These are phyloP conservation scores for Annulohypoxylon maeteangense DNA, from an alignment of 495 filamentous ascomycete genomes.

Conservation along the genomic window DNA sequence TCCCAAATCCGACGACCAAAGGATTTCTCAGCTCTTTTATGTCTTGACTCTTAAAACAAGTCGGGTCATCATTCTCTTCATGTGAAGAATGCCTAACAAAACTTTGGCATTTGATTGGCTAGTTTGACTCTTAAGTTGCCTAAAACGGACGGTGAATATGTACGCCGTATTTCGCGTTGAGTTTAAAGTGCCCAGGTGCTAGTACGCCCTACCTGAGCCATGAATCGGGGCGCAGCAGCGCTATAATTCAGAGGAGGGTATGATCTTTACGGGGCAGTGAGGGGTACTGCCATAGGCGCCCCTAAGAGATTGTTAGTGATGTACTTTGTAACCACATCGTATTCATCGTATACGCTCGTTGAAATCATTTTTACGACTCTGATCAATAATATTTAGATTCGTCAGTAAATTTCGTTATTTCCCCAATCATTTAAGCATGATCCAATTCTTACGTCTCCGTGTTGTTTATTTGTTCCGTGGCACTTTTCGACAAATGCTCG, in stretches of 20 bases:
- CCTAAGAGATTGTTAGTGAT: not conserved
- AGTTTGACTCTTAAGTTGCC: not conserved
- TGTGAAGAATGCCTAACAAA: not conserved
- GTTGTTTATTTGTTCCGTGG: no score
- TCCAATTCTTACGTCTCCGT: no score
- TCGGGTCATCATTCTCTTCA: not conserved
- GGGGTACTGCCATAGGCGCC: no score
- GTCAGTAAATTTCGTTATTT: no score
- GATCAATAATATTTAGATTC: no score
- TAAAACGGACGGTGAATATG: constrained; percentile 19
- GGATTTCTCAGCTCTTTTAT: not conserved
- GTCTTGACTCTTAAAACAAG: not conserved
- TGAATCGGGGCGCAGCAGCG: not conserved
- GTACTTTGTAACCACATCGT: not conserved
- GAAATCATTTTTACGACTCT: no score
- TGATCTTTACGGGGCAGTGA: not conserved
- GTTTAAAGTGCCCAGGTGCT: not conserved
- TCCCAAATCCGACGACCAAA: not conserved
- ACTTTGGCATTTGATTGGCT: constrained; percentile 12
- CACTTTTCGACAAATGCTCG: no score
- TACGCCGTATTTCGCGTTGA: constrained; percentile 22
- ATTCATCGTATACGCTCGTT: not conserved
- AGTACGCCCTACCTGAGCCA: not conserved
- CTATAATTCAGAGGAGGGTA: not conserved
- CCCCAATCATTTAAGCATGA: no score